phyloP scores from a whole-genome alignment of 1,284 basidiomycete genomes.

The Neonothopanus nambi region DNA sequence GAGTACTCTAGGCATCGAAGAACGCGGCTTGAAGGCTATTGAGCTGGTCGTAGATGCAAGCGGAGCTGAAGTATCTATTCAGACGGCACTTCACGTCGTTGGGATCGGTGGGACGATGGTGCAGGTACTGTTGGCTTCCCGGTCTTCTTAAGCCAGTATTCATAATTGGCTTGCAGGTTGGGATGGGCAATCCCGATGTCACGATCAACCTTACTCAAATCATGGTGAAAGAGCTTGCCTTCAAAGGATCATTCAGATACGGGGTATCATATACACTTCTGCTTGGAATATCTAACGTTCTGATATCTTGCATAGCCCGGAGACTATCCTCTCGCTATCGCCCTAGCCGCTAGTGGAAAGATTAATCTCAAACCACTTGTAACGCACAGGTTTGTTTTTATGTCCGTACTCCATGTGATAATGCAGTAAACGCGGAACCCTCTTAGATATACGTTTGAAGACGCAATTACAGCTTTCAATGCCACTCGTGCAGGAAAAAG shows the following conservation, averaged over 20 bases:
- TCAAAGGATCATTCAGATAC: constrained; percentile 89
- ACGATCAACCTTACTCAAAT: constrained; percentile 62
- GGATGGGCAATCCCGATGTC: constrained; percentile 70
- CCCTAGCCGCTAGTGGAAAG: constrained; percentile 76
- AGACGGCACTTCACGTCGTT: constrained; percentile 76
- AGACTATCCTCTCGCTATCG: constrained; percentile 84
- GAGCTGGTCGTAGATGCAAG: constrained; percentile 84
- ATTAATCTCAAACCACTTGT: constrained; percentile 88
- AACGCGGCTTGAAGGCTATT: constrained; percentile 58
- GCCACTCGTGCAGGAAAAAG: constrained; percentile 80
- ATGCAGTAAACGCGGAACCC: background rate
- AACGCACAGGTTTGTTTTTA: constrained; percentile 66
- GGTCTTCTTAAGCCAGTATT: background rate
- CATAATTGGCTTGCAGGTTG: constrained; percentile 50
- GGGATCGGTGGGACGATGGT: constrained; percentile 75
- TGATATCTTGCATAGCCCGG: constrained; percentile 54
- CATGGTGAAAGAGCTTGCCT: constrained; percentile 74
- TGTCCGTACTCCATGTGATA: background rate
- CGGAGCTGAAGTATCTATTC: constrained; percentile 86
- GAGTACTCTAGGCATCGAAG: constrained; percentile 56
- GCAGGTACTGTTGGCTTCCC: constrained; percentile 42
- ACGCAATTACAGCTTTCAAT: constrained; percentile 81
- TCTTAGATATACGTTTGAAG: constrained; percentile 69
- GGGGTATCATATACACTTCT: constrained; percentile 39
- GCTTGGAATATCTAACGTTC: background rate